Percentiles rank a stretch among this genome's conserved stretches.
These are phyloP conservation scores for Corymbia calophylla DNA, from an alignment of 441 rosid genomes.

Conservation along the genomic window DNA sequence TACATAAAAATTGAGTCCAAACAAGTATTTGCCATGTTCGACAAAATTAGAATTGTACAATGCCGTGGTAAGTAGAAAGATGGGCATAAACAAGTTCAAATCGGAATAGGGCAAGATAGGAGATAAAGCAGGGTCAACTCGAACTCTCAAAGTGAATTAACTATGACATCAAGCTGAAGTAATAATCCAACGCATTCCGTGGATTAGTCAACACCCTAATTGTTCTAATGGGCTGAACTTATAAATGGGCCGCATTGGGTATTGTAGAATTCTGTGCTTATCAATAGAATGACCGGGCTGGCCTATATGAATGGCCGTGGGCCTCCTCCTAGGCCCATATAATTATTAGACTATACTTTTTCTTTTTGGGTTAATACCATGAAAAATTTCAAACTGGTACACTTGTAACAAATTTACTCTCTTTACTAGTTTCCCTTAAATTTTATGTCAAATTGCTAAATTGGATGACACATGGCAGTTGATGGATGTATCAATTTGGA, in stretches of 20 bases:
- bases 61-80: background rate
- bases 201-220: background rate
- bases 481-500: too few species aligned
- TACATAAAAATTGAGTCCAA: background rate
- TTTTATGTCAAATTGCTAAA: too few species aligned
- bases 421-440: too few species aligned
- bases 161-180: background rate
- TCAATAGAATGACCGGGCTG: background rate
- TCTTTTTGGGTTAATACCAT: background rate
- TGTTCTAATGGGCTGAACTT: background rate
- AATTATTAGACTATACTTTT: background rate
- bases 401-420: too few species aligned
- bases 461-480: too few species aligned
- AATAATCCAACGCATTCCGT: background rate
- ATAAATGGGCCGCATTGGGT: background rate
- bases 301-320: background rate
- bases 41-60: background rate
- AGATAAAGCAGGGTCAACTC: background rate
- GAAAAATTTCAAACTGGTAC: too few species aligned
- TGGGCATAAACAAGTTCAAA: background rate
- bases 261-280: background rate
- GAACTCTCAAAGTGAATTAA: background rate
- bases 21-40: background rate
- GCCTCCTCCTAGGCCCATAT: background rate
- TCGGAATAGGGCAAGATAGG: background rate